These are phyloP conservation scores for Cercospora sp. DNA, from an alignment of 2,329 filamentous ascomycete genomes.

Conservation along the genomic window DNA sequence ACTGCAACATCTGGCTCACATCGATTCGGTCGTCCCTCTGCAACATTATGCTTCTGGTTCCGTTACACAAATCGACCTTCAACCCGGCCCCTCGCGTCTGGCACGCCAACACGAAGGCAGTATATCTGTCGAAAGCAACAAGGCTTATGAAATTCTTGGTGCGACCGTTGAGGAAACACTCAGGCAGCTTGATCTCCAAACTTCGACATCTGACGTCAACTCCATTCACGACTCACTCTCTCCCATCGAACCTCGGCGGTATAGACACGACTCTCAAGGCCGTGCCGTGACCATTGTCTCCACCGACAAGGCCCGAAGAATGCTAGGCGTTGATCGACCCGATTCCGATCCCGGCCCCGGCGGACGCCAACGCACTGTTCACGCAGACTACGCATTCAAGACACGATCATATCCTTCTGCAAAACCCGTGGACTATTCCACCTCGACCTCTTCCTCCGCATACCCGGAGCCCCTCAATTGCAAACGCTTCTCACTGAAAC, in stretches of 20 bases:
- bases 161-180: not conserved
- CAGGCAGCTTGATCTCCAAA: not conserved
- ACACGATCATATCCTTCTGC: constrained; percentile 1
- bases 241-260: not conserved
- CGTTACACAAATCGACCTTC: constrained; percentile 5
- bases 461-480: not conserved
- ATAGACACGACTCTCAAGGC: not conserved
- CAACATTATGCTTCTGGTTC: constrained; percentile 7
- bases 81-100: not conserved
- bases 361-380: not conserved
- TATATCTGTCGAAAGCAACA: not conserved
- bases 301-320: constrained; percentile 3
- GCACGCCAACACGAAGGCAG: not conserved
- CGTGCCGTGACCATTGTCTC: not conserved
- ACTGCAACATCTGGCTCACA: constrained; percentile 8
- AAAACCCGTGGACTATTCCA: not conserved
- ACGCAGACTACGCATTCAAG: not conserved
- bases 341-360: constrained; percentile 4
- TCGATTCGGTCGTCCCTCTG: constrained; percentile 10
- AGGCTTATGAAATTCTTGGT: not conserved
- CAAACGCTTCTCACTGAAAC: not conserved
- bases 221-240: constrained; percentile 7
- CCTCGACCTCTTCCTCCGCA: not conserved
- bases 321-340: constrained; percentile 12
- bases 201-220: not conserved